phyloP scores from a whole-genome alignment of 768 basidiomycete genomes.

The Tulasnella sp. region DNA sequence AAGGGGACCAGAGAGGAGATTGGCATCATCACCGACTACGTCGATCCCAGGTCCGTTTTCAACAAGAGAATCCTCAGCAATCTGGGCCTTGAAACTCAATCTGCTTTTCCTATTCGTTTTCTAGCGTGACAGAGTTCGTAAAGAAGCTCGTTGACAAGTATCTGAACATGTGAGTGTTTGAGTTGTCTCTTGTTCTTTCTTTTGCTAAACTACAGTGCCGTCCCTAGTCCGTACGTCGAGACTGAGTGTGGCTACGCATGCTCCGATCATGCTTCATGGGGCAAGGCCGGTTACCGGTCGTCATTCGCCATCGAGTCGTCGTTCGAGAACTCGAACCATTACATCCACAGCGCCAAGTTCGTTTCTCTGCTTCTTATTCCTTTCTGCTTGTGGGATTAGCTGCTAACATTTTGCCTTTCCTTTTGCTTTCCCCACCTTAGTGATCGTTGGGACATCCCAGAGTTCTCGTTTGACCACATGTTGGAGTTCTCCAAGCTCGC shows the following conservation, averaged over 20 bases:
- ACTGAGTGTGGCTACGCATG: constrained; percentile 71
- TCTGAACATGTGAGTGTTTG: constrained; percentile 46
- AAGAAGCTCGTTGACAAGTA: constrained; percentile 66
- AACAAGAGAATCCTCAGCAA: not conserved
- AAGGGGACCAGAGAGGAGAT: constrained; percentile 60
- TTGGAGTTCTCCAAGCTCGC: constrained; percentile 72
- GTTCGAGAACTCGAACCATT: constrained; percentile 66
- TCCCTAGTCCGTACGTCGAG: constrained; percentile 50
- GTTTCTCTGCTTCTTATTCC: constrained; percentile 25
- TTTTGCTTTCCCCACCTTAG: constrained; percentile 30
- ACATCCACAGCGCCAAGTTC: constrained; percentile 79
- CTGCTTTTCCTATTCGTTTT: not conserved
- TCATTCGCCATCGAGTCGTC: constrained; percentile 64
- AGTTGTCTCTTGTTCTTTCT: no score
- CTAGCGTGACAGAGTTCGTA: constrained; percentile 70
- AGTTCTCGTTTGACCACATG: constrained; percentile 89
- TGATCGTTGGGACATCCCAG: constrained; percentile 61
- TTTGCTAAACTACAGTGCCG: no score
- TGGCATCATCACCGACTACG: constrained; percentile 67
- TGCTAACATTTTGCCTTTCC: not conserved
- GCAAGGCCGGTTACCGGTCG: constrained; percentile 73
- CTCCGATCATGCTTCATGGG: constrained; percentile 87
- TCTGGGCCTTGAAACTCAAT: not conserved
- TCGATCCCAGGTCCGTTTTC: constrained; percentile 43
- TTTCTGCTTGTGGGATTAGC: not conserved